Base-by-base conservation (phyloP, 805 yeast species). In the Cyberlindnera amylophila region DNA sequence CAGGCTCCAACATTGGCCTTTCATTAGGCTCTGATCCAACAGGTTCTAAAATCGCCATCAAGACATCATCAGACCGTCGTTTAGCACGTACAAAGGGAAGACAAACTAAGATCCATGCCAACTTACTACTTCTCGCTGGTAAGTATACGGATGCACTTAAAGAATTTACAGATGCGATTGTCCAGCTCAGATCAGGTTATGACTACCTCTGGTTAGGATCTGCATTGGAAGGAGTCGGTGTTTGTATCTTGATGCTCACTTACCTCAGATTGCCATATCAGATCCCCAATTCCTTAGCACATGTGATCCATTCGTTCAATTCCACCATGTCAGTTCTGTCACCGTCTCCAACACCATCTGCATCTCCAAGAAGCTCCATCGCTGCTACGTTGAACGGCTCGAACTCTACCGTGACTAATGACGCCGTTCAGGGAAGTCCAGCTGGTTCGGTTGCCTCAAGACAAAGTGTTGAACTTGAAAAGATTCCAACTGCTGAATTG, bases 171-270 rank as follows among this genome's bases (percentile, higher is more conserved):
- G 96, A 89, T 32, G 81, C 96, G 0, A 71, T 83, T 1, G 54
- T 67, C 3, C 64, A 74, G 18, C 63, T 88, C 41, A 79, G 77
- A 46, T 69, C 75, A 11, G 69, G 81, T 2, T 79, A 79, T 38
- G 99, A 93, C 59, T 75, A 76, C 53, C 65, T 93, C 8, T 93
- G 98, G 98, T 70, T 87, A 12, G 98, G 83, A 0, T 82, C 91
- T 23, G 79, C 96, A 0, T 59, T 91, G n/a, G 96, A 89, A 52
- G 87, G 90, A 0, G 65, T 89, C 10, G 84, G 83, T 0, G 78
- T 86, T 1, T 76, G 86, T 45, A 60, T 83, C 32, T 60, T 83
- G 5, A 61, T 89, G 41, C 66, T 86, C 37, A 71, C 82, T 11
- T 79, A 70, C 52, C 59, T 82, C 13, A 79, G 74, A 21, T 65